Evolutionary conservation across 2,329 filamentous ascomycete genomes (phyloP), one percentile per base, ranked within the genome.

Genomic region (Magnaporthales sp.): DNA sequence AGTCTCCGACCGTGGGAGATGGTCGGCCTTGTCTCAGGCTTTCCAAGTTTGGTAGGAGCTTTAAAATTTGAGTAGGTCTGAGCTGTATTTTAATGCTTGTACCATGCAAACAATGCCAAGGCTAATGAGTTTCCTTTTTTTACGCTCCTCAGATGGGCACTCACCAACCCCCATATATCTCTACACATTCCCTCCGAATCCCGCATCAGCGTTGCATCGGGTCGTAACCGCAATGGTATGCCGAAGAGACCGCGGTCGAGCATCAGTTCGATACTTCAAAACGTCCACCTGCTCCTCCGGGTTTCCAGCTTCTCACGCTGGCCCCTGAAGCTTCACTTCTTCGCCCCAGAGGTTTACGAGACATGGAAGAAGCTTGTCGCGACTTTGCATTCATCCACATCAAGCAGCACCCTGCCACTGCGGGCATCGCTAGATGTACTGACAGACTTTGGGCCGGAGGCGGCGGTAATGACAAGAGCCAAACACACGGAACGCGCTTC

Each of bases 1-100:
- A 87, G 78, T 4, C 78, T 93, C 68, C 85, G 92, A 58, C 95
- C 95, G 0, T 98, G 95, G 93, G 91, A 96, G 74, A 96, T 97
- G 90, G 86, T 91, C 2, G 88, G 87, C 56, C 81, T 97, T 6
- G 90, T 98, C 1, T 91, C 91, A 7, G 94, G 94, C 0, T 99
- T 99, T 70, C 92, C 91, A 0, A 94, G 91, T 70, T 89, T 89
- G 73, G 87, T 94, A 46, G 92, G 91, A 0, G 95, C 95, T 0
- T 79, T 99, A 69, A 94, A 98, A 74, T 98, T 99, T 74, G 94
- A 98, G 90, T 95, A 82, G 75, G 81, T n/a, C 22, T 66, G 27
- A 30, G 7, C 46, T 46, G 6, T 19, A 7, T n/a, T 46, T 46
- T 46, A 19, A 6, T 6, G 19, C 15, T 62, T 31, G 22, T 62